Percentiles rank a stretch among this genome's conserved stretches.
Conservation (phyloP, 2,329 filamentous ascomycete species). For the Lachnellula arida region DNA sequence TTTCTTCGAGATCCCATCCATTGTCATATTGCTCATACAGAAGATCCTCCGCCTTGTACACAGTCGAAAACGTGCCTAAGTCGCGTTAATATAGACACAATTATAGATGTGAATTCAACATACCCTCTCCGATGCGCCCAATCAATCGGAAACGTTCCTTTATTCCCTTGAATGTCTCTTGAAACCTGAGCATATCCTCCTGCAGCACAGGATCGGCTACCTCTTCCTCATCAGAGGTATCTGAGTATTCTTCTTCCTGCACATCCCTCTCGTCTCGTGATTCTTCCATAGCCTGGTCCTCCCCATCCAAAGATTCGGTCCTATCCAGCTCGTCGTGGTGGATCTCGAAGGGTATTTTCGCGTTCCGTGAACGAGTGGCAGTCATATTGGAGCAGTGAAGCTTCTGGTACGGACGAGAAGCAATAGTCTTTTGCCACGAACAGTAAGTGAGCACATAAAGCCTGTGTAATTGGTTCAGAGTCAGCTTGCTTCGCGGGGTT, state of each 20-base stretch:
- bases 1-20: slow-evolving; percentile 72
- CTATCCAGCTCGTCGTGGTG: slow-evolving; percentile 36
- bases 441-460: slow-evolving; percentile 2
- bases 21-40: slow-evolving; percentile 80
- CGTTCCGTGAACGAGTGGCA: slow-evolving; percentile 27
- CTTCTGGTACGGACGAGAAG: slow-evolving; percentile 3
- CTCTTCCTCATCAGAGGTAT: slow-evolving; percentile 55
- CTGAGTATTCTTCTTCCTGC: slow-evolving; percentile 40
- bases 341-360: slow-evolving; percentile 34
- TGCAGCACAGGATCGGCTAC: slow-evolving; percentile 63
- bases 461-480: slow-evolving; percentile 20
- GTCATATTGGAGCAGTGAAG: slow-evolving; percentile 21
- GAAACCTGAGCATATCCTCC: slow-evolving; percentile 83
- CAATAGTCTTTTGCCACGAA: slow-evolving; percentile 4
- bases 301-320: slow-evolving; percentile 32
- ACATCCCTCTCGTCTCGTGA: slow-evolving; percentile 35
- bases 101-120: slow-evolving; percentile 9
- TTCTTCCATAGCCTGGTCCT: slow-evolving; percentile 36
- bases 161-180: slow-evolving; percentile 78
- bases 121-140: slow-evolving; percentile 95
- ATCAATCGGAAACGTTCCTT: slow-evolving; percentile 81
- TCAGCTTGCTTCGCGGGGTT: slow-evolving; percentile 14
- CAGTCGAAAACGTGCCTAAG: slow-evolving; percentile 91
- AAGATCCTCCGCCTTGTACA: slow-evolving; percentile 96
- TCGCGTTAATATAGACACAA: slow-evolving; percentile 12